These are phyloP conservation scores for Hyaloscypha variabilis DNA, from an alignment of 495 filamentous ascomycete genomes.

Conservation along the genomic window DNA sequence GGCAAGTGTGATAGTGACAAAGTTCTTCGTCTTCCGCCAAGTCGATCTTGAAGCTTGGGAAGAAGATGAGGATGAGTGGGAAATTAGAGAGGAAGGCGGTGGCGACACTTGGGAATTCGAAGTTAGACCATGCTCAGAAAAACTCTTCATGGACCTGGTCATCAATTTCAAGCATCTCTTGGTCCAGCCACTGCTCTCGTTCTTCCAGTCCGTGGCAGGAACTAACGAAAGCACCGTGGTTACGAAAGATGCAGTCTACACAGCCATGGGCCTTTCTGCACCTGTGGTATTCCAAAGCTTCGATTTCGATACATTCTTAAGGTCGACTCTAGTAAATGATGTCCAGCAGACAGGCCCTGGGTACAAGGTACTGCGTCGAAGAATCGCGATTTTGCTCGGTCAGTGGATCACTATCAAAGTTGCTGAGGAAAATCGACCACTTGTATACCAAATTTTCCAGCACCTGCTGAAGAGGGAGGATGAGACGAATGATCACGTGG, in stretches of 20 bases:
- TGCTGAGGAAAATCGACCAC: constrained; percentile 59
- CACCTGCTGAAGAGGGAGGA: constrained; percentile 81
- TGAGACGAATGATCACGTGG: constrained; percentile 83
- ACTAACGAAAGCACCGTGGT: constrained; percentile 65
- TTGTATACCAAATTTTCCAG: constrained; percentile 89
- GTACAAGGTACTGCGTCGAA: constrained; percentile 84
- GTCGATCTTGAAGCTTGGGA: constrained; percentile 88
- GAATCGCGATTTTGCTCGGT: constrained; percentile 84
- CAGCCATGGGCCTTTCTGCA: constrained; percentile 84
- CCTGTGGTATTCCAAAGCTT: constrained; percentile 67
- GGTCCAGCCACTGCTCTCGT: constrained; percentile 71
- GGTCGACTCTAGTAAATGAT: constrained; percentile 73
- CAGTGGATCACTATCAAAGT: constrained; percentile 86
- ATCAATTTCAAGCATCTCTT: constrained; percentile 82
- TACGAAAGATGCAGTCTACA: constrained; percentile 91
- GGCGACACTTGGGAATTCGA: constrained; percentile 86
- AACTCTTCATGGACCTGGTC: constrained; percentile 88
- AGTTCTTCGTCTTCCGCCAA: constrained; percentile 85
- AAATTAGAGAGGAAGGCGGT: constrained; percentile 76
- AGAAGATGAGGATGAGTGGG: constrained; percentile 89
- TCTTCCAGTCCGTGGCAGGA: constrained; percentile 76
- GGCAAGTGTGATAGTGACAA: constrained; percentile 80
- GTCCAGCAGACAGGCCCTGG: constrained; percentile 74
- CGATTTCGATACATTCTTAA: constrained; percentile 81
- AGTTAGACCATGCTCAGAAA: constrained; percentile 87